Evolutionary conservation across 805 yeast species (phyloP), one percentile per base, ranked within the genome.

Genomic region (Ogataea wickerhamii): DNA sequence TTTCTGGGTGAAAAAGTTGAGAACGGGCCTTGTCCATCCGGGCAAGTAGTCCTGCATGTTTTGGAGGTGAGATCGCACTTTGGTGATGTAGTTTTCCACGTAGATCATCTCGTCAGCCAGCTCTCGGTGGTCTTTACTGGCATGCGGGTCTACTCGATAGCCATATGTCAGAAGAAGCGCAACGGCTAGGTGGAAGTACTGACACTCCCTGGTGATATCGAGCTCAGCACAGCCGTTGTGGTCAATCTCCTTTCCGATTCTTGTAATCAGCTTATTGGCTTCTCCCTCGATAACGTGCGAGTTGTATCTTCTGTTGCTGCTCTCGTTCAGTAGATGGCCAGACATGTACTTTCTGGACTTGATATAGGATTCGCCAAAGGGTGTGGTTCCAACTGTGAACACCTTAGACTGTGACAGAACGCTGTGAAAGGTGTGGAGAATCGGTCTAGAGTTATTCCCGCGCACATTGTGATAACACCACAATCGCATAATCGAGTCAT

Each of bases 371-470:
- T 55, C 59, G 2, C 81, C 74, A 41, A 64, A 70, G 1, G 86
- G 86, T 0, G 84, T 79, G 1, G 84, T 76, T 0, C 87, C 87
- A 13, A 80, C 66, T 0, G 87, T 80, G 47, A 70, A 75, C 0
- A 82, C 78, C 38, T 72, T 77, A 0, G 74, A 67, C 18, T 66
- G 58, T 0, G 82, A 70, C 29, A 82, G 65, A 2, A 82, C 67
- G 14, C 68, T 63, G 59, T 85, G 93, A 60, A 85, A 84, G 1
- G 88, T 81, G 56, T 74, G 75, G 37, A 73, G 64, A 16, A 68
- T 58, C 0, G 93, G 93, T 28, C 94, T 63, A 1, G 91, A 83
- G 48, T 76, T 80, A 43, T 74, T 75, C 3, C 79, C 73, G 23
- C 65, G 55, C 6, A 78, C 62, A 45, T 68, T 66, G 11, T 47